These are phyloP conservation scores for Alternaria viburni DNA, from an alignment of 2,329 filamentous ascomycete genomes.

Conservation along the genomic window DNA sequence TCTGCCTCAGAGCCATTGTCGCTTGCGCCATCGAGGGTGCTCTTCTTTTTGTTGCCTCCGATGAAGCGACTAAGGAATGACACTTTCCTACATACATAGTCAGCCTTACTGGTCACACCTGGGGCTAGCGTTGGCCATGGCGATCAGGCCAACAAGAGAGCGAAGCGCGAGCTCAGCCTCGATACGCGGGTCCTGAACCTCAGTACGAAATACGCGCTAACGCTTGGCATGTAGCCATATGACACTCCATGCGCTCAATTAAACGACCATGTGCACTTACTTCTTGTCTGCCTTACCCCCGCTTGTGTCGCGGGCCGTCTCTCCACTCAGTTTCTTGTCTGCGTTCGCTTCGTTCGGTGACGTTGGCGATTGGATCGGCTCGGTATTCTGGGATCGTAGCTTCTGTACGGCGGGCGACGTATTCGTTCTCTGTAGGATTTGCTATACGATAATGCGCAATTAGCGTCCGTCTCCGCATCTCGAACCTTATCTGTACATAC, in stretches of 20 bases:
- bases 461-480: slow-evolving; percentile 13
- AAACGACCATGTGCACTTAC: slow-evolving; percentile 33
- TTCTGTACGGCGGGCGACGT: slow-evolving; percentile 65
- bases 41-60: slow-evolving; percentile 75
- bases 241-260: not conserved
- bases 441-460: slow-evolving; percentile 43
- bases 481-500: slow-evolving; percentile 53
- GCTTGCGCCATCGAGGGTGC: slow-evolving; percentile 53
- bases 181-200: slow-evolving; percentile 1
- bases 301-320: slow-evolving; percentile 30
- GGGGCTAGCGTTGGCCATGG: slow-evolving; percentile 40
- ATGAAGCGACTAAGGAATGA: slow-evolving; percentile 92
- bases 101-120: slow-evolving; percentile 26
- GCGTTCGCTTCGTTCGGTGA: slow-evolving; percentile 59
- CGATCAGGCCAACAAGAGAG: slow-evolving; percentile 10
- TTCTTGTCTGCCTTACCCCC: slow-evolving; percentile 44
- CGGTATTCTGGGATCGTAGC: slow-evolving; percentile 57
- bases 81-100: slow-evolving; percentile 68
- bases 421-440: slow-evolving; percentile 70
- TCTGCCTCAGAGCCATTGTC: slow-evolving; percentile 75
- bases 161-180: not conserved
- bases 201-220: slow-evolving; percentile 1
- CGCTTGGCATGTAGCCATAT: not conserved
- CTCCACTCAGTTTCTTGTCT: slow-evolving; percentile 39
- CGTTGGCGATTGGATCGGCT: slow-evolving; percentile 36